Conservation (phyloP, 768 basidiomycete genomes). For the Leccinum subgranulosum region DNA sequence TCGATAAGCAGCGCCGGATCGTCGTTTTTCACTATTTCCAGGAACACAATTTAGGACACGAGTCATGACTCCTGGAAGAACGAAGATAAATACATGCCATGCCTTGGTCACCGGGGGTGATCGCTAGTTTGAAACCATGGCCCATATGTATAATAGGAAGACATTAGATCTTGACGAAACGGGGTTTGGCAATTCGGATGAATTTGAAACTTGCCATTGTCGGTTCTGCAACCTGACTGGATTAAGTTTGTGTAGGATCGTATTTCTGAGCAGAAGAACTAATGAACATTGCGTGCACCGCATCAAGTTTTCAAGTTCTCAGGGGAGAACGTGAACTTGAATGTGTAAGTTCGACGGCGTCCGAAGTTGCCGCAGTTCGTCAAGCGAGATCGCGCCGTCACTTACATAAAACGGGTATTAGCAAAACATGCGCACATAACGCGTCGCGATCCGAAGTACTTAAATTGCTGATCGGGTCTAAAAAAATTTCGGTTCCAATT, state of each 20-base stretch:
- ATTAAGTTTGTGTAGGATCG: background rate
- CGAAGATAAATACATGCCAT: background rate
- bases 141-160: background rate
- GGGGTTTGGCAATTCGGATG: background rate
- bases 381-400: background rate
- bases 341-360: too few relatives aligned
- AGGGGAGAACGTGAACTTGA: too few relatives aligned
- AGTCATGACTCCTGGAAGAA: background rate
- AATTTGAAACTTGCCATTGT: background rate
- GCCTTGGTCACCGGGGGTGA: background rate
- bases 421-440: constrained; percentile 30
- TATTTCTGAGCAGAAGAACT: background rate
- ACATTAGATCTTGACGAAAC: background rate
- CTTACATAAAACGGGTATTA: background rate
- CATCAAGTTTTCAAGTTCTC: too few relatives aligned
- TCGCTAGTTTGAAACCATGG: background rate
- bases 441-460: constrained; percentile 17
- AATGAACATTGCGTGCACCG: too few relatives aligned
- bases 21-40: background rate
- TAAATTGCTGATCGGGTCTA: constrained; percentile 10
- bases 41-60: background rate
- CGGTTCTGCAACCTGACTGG: background rate
- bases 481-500: background rate
- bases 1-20: background rate
- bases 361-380: too few relatives aligned